These are phyloP conservation scores for Rhododendron ovatum DNA, from an alignment of 148 eudicot species.

Conservation along the genomic window DNA sequence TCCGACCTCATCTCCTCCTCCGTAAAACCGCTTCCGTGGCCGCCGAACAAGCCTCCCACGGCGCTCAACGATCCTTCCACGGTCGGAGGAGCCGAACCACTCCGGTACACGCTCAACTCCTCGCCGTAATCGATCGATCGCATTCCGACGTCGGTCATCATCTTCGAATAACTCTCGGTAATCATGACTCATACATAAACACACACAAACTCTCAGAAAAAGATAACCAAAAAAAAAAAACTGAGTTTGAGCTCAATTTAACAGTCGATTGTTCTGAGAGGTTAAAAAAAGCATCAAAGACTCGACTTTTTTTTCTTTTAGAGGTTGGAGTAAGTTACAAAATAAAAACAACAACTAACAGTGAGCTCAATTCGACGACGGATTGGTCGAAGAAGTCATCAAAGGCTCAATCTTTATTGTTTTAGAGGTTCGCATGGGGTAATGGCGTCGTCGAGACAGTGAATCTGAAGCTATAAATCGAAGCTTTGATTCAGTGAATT, in stretches of 20 bases:
- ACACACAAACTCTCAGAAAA: neutral
- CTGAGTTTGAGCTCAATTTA: neutral
- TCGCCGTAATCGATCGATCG: slow-evolving; percentile 58
- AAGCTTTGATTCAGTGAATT: neutral
- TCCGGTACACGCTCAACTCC: slow-evolving; percentile 42
- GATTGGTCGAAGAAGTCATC: slow-evolving; percentile 8
- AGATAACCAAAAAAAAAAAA: neutral
- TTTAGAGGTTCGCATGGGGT: no score
- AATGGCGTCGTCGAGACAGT: neutral
- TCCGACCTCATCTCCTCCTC: slow-evolving; percentile 63
- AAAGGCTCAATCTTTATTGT: slow-evolving; percentile 12
- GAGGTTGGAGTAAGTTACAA: no score
- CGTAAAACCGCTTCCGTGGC: slow-evolving; percentile 11
- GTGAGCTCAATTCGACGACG: neutral
- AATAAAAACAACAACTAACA: neutral
- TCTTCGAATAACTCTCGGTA: slow-evolving; percentile 31
- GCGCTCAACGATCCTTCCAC: slow-evolving; percentile 52
- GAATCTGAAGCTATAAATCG: neutral
- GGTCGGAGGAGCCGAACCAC: slow-evolving; percentile 83
- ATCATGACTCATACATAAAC: slow-evolving; percentile 30
- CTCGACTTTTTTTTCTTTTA: slow-evolving; percentile 3
- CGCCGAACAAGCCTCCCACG: slow-evolving; percentile 38
- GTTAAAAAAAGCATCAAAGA: slow-evolving; percentile 7
- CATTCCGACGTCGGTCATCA: slow-evolving; percentile 52
- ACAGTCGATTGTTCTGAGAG: neutral